Percentiles rank a stretch among this genome's conserved stretches.
These are phyloP conservation scores for Plasmodium cynomolgi DNA, from an alignment of 169 alveolate genomes.

Conservation along the genomic window DNA sequence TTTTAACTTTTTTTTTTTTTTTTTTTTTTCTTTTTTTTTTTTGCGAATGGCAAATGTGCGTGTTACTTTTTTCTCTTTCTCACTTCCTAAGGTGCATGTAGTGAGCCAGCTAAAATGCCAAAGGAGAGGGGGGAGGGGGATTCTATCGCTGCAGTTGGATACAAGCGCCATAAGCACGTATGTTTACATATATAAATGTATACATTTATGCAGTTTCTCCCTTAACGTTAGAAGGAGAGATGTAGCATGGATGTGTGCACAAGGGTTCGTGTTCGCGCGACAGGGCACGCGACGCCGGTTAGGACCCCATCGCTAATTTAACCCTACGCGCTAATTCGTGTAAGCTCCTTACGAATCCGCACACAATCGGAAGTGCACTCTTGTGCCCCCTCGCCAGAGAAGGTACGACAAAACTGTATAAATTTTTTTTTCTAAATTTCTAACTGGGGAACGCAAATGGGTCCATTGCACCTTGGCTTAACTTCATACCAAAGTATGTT, in stretches of 20 bases:
- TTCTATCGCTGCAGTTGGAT: neutral
- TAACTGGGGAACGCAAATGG: neutral
- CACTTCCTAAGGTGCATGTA: neutral
- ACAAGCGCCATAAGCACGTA: neutral
- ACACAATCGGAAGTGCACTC: neutral
- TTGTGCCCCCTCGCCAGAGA: neutral
- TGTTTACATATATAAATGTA: neutral
- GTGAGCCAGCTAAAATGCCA: neutral
- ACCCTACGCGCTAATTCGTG: neutral
- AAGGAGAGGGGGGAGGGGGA: neutral
- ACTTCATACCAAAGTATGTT: neutral
- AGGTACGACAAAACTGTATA: neutral
- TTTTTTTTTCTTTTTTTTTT: neutral
- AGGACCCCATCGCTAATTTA: neutral
- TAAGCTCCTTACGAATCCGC: neutral
- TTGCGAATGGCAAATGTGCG: neutral
- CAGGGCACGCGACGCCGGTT: neutral
- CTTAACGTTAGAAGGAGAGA: neutral
- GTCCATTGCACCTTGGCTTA: neutral
- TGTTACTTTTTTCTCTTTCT: neutral
- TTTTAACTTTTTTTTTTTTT: neutral
- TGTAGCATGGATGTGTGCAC: conserved; percentile 1
- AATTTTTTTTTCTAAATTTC: neutral
- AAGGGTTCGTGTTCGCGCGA: neutral
- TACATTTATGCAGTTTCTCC: neutral